Conservation (phyloP, 2,329 filamentous ascomycete species). For the Boeremia lycopersici region DNA sequence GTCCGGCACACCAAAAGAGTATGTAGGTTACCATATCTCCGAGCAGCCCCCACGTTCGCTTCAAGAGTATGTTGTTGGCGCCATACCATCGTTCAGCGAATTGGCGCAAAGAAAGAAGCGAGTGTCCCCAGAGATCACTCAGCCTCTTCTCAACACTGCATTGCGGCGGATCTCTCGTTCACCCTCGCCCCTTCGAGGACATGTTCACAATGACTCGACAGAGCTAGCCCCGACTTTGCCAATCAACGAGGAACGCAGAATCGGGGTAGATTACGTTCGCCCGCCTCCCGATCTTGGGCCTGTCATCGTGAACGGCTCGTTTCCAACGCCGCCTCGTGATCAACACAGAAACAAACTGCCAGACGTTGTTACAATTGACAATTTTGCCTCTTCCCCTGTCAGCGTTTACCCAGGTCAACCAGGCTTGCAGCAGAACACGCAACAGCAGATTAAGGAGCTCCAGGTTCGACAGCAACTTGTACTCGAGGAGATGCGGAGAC, state of each 20-base stretch:
- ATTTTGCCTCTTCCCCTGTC: slow-evolving; percentile 17
- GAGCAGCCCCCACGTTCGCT: slow-evolving; percentile 52
- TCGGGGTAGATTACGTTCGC: slow-evolving; percentile 36
- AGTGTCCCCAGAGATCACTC: slow-evolving; percentile 51
- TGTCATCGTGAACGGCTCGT: slow-evolving; percentile 50
- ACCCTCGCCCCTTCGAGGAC: slow-evolving; percentile 54
- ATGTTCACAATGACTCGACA: slow-evolving; percentile 50
- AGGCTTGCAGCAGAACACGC: slow-evolving; percentile 34
- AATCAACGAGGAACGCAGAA: slow-evolving; percentile 29
- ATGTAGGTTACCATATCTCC: slow-evolving; percentile 56
- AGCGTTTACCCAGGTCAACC: slow-evolving; percentile 33
- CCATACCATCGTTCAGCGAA: slow-evolving; percentile 49
- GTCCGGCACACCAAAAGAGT: slow-evolving; percentile 55
- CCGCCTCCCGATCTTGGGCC: slow-evolving; percentile 40
- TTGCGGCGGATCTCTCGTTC: slow-evolving; percentile 50
- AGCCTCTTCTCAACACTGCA: slow-evolving; percentile 47
- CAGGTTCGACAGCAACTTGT: slow-evolving; percentile 41
- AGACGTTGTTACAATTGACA: slow-evolving; percentile 31
- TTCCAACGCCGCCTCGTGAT: slow-evolving; percentile 37
- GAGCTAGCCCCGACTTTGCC: slow-evolving; percentile 23
- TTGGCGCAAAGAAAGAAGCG: slow-evolving; percentile 49
- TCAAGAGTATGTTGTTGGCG: slow-evolving; percentile 44
- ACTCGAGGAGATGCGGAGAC: slow-evolving; percentile 42
- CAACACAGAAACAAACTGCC: slow-evolving; percentile 33
- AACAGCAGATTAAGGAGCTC: slow-evolving; percentile 34